These are phyloP conservation scores for Urtica urens DNA, from an alignment of 306 rosid species.

Conservation along the genomic window DNA sequence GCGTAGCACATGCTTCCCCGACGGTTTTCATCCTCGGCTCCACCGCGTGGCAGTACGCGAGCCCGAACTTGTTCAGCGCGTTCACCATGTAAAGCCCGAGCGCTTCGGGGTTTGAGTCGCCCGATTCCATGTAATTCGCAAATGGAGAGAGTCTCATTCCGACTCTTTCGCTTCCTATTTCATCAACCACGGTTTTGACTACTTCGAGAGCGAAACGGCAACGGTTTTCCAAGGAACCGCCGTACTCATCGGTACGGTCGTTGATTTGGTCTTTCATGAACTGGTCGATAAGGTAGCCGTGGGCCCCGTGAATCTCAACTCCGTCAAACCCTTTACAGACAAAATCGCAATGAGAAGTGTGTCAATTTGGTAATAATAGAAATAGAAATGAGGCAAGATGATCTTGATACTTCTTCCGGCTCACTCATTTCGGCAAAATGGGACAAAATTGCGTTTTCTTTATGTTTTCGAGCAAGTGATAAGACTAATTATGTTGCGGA, in stretches of 20 bases:
- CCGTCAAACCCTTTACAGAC: constrained; percentile 30
- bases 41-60: constrained; percentile 43
- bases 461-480: not conserved
- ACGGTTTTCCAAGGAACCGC: constrained; percentile 44
- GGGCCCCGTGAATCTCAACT: constrained; percentile 35
- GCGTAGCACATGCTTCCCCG: constrained; percentile 10
- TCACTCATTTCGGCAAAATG: not conserved
- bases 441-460: not conserved
- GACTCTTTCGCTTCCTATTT: constrained; percentile 50
- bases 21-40: constrained; percentile 54
- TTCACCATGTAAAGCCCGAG: constrained; percentile 39
- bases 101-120: constrained; percentile 57
- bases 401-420: no score
- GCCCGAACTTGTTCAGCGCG: constrained; percentile 25
- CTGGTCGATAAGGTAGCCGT: constrained; percentile 30
- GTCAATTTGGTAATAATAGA: no score
- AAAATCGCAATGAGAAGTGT: no score
- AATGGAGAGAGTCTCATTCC: constrained; percentile 74
- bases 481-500: no score
- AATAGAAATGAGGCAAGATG: no score
- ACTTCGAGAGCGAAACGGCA: constrained; percentile 52
- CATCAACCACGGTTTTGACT: constrained; percentile 29
- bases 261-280: constrained; percentile 29
- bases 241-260: constrained; percentile 27
- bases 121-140: constrained; percentile 32